Conservation (phyloP, 768 basidiomycete genomes). For the Tephrocybe sp. region DNA sequence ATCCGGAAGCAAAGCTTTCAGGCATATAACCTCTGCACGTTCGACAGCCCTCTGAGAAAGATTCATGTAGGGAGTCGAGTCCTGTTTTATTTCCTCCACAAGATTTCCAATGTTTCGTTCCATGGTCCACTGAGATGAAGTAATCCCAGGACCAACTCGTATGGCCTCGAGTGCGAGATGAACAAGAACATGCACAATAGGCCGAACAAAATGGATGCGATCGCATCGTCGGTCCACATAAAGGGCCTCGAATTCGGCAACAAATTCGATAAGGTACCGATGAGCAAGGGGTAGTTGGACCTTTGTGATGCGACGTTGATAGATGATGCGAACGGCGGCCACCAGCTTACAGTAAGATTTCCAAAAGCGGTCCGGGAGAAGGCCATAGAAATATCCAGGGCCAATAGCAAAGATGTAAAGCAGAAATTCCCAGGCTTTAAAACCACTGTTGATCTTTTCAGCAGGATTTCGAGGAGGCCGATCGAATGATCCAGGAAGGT, state of each 20-base stretch:
- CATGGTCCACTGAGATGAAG: slow-evolving; percentile 14
- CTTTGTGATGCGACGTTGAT: slow-evolving; percentile 6
- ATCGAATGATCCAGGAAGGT: slow-evolving; percentile 25
- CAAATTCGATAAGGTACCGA: slow-evolving; percentile 24
- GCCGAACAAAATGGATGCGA: slow-evolving; percentile 32
- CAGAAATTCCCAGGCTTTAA: slow-evolving; percentile 12
- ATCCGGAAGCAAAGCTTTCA: slow-evolving; percentile 21
- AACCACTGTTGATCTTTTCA: slow-evolving; percentile 29
- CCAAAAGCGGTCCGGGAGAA: slow-evolving; percentile 10
- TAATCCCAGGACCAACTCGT: slow-evolving; percentile 9
- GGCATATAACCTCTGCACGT: slow-evolving; percentile 17
- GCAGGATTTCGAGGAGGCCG: slow-evolving; percentile 39
- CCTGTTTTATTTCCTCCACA: slow-evolving; percentile 16
- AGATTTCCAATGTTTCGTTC: slow-evolving; percentile 10
- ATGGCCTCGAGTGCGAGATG: slow-evolving; percentile 7
- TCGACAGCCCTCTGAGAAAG: slow-evolving; percentile 16
- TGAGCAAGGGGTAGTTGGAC: slow-evolving; percentile 3
- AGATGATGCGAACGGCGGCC: slow-evolving; percentile 5
- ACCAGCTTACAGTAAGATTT: slow-evolving; percentile 13
- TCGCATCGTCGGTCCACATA: slow-evolving; percentile 27
- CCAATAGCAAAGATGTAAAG: slow-evolving; percentile 26
- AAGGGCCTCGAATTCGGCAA: slow-evolving; percentile 30
- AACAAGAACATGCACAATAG: slow-evolving; percentile 25
- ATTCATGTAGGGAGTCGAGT: slow-evolving; percentile 20
- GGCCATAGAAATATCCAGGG: slow-evolving; percentile 8